Evolutionary conservation across 1,284 basidiomycete species (phyloP).

Genomic region (Sporisorium reilianum): DNA sequence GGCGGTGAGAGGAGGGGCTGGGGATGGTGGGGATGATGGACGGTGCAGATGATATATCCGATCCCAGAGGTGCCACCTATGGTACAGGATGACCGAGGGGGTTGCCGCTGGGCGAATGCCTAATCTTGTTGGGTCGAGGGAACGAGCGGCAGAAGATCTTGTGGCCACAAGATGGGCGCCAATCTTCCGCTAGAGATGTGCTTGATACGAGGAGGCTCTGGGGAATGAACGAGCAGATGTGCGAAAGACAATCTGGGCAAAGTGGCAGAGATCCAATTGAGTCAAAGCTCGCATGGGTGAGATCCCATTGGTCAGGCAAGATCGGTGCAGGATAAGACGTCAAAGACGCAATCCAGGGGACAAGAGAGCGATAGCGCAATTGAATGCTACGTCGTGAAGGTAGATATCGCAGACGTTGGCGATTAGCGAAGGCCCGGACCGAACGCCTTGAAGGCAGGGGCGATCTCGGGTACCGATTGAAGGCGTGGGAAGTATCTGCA

Average conservation of each 20-base stretch:
- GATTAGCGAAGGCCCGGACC: slow-evolving; percentile 18
- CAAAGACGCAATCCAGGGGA: not conserved
- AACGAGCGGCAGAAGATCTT: not conserved
- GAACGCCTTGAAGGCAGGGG: slow-evolving; percentile 8
- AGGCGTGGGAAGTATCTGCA: slow-evolving; percentile 9
- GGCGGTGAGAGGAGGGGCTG: not conserved
- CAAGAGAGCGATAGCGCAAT: not conserved
- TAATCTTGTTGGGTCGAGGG: not conserved
- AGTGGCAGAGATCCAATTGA: not conserved
- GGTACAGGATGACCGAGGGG: not conserved
- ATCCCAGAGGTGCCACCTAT: not conserved
- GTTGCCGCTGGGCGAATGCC: not conserved
- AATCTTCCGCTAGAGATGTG: too few species aligned
- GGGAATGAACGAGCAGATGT: not conserved
- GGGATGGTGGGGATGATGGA: not conserved
- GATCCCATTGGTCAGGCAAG: not conserved
- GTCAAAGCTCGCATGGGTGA: not conserved
- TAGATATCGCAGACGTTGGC: not conserved
- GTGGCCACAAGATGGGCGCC: not conserved
- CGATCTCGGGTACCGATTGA: not conserved
- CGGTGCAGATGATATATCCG: slow-evolving; percentile 1
- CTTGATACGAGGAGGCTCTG: not conserved
- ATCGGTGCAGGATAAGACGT: not conserved
- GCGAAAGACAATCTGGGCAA: not conserved
- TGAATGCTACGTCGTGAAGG: not conserved